Base-by-base conservation (phyloP, 768 basidiomycete species). In the Termitomyces sp. region DNA sequence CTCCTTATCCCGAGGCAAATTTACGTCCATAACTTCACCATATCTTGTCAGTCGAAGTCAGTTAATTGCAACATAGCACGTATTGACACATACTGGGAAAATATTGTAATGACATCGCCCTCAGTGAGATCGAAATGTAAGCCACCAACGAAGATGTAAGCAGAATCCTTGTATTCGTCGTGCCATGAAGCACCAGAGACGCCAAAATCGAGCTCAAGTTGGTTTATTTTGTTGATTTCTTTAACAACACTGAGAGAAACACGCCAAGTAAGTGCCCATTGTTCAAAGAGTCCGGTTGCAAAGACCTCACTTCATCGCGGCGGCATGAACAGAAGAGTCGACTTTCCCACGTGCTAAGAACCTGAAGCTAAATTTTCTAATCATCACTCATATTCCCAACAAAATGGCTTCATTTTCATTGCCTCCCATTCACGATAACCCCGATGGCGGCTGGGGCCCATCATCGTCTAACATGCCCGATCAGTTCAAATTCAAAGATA, bases 401-500 rank as follows among this genome's bases (percentile, higher is more conserved):
- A 66, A 50, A 57, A 91, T 88, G 86, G 75, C 85, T 57, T 91
- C 89, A 38, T 97, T 98, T 74, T 80, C 84, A 51, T 79, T 98
- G 38, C 94, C 94, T 42, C 80, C 81, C 1, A 93, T 98, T 61
- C 81, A 91, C 72, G 94, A 96, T 70, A 94, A 92, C 73, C 87
- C 88, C 40, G 94, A 95, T 64, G 93, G 91, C 35, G 90, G 91
- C 54, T 98, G 95, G 95, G 93, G 93, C 1, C 91, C 94, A 6
- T 83, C 87, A 3, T 81, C 87, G 0, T 79, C 75, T 2, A 88
- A 90, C 70, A 76, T 95, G 21, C 94, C 96, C 1, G 79, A 88
- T 45, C 87, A 93, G 61, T 98, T 96, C 76, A 94, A 95, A 74
- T 97, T 97, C 82, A 94, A 92, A 72, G 97, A 98, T 65, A 97